Percentiles rank a stretch among this genome's conserved stretches.
phyloP scores from a whole-genome alignment of 164 flowering plant genomes.

The Umbilicus rupestris region DNA sequence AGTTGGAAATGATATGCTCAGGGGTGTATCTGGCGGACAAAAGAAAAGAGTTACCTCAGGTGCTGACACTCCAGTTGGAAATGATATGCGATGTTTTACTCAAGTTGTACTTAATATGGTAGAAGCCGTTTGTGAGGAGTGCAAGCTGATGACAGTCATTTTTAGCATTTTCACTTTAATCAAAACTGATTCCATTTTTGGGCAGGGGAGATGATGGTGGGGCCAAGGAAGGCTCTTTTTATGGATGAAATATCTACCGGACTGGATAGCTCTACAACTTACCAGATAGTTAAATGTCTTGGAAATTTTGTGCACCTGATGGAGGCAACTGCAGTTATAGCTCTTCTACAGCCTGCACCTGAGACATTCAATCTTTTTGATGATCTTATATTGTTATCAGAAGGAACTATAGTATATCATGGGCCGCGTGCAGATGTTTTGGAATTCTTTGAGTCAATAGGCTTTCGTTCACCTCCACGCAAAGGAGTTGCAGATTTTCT shows the following conservation, averaged over 20 bases:
- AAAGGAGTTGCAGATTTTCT: constrained; percentile 95
- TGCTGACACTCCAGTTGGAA: too few species aligned
- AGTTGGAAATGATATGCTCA: constrained; percentile 82
- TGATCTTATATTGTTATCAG: constrained; percentile 70
- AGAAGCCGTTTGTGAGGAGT: background rate
- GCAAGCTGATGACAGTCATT: background rate
- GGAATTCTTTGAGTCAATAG: constrained; percentile 73
- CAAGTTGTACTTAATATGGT: background rate
- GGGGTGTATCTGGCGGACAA: constrained; percentile 95
- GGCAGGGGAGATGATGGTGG: constrained; percentile 91
- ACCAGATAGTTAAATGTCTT: constrained; percentile 76
- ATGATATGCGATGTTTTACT: constrained; percentile 6
- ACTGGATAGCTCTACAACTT: constrained; percentile 97
- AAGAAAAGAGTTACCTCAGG: constrained; percentile 89
- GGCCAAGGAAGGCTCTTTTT: constrained; percentile 85
- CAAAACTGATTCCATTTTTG: background rate
- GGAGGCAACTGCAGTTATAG: constrained; percentile 78
- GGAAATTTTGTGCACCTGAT: constrained; percentile 74
- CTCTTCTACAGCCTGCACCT: constrained; percentile 94
- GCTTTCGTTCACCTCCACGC: constrained; percentile 67
- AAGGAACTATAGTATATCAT: constrained; percentile 72
- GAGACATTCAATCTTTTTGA: constrained; percentile 92
- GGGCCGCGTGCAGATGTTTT: constrained; percentile 67
- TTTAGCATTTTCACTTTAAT: background rate
- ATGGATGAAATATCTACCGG: constrained; percentile 99